A percentile compares a stretch with the other conserved stretches of the same genome.
phyloP scores from a whole-genome alignment of 2,329 filamentous ascomycete species.

The Annulohypoxylon truncatum region DNA sequence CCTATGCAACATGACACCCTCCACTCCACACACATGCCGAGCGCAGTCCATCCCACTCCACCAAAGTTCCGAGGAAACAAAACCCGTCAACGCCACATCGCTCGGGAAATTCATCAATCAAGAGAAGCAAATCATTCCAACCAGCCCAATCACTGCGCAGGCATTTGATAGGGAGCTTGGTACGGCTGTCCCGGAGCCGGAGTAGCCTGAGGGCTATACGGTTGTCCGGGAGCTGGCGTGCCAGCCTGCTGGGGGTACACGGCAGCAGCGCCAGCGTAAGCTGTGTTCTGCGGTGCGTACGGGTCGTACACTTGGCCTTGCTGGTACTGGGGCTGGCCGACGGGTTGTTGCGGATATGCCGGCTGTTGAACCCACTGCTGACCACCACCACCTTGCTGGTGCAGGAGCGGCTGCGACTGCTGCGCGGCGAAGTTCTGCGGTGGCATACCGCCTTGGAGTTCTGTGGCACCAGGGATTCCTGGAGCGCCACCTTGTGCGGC shows the following conservation, averaged over 20 bases:
- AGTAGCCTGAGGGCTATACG: constrained; percentile 26
- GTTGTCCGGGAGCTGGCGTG: constrained; percentile 18
- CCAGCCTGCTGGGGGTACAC: constrained; percentile 34
- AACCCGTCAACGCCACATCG: constrained; percentile 17
- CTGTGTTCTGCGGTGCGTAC: constrained; percentile 38
- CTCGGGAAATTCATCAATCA: constrained; percentile 1
- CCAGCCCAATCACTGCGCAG: constrained; percentile 21
- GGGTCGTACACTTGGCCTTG: constrained; percentile 34
- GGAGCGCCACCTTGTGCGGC: constrained; percentile 2
- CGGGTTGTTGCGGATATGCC: constrained; percentile 23
- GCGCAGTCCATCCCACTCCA: background rate
- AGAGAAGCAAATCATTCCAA: background rate
- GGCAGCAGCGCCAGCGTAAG: constrained; percentile 36
- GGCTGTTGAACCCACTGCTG: constrained; percentile 40
- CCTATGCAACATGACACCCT: background rate
- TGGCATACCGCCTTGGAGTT: constrained; percentile 28
- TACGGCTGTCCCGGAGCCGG: constrained; percentile 40
- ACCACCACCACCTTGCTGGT: constrained; percentile 31
- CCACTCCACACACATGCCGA: background rate
- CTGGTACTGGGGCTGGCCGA: constrained; percentile 26
- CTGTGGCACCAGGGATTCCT: constrained; percentile 23
- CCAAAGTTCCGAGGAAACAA: background rate
- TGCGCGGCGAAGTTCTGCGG: constrained; percentile 18
- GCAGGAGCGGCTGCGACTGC: constrained; percentile 38
- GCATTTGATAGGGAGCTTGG: constrained; percentile 39